Base-by-base conservation (phyloP, 345 rosid species). In the Eucalyptus erythrocorys region DNA sequence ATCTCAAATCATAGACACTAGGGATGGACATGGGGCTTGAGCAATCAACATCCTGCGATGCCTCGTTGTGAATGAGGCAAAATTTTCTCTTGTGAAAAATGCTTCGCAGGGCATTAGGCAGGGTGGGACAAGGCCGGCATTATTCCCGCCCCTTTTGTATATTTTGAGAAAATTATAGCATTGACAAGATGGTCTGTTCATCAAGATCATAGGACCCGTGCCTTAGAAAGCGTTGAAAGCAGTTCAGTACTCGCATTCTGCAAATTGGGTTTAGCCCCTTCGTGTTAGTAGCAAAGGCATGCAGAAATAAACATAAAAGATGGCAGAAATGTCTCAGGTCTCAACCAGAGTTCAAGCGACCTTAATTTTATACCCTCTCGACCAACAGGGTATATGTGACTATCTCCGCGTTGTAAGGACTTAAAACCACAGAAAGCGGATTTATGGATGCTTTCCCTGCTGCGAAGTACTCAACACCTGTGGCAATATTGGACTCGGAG, bases 21-120 rank as follows among this genome's bases (percentile, higher is more conserved):
- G 2, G 37, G 5, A 14, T 64, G 37, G 21, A 16, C 10, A 64
- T 3, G 0, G 3, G 10, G 21, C 76, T 64, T 8, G 10, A 64
- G 3, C 17, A n/a, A 64, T n/a, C 37, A 12, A 11, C 19, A 0
- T 64, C 17, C 5, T 0, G 5, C 0, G 21, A 11, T 64, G 76
- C 76, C 21, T 64, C 3, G 1, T 64, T 64, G 21, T 4, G 2
- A 64, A 64, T 7, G 37, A 30, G 21, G 76, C n/a, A 7, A 16
- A n/a, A 64, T 64, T 64, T 64, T n/a, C 40, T 64, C 1, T 11
- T 11, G 3, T 6, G 30, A 84, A 82, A n/a, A 34, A 30, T 43
- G 26, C n/a, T 37, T 43, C 48, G 9, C 13, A 10, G 24, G 61
- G 30, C 30, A 55, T 55, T 22, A 22, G 61, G 61, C 0, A 26